These are phyloP conservation scores for Monilinia fructigena DNA, from an alignment of 2,329 filamentous ascomycete species.

Conservation along the genomic window DNA sequence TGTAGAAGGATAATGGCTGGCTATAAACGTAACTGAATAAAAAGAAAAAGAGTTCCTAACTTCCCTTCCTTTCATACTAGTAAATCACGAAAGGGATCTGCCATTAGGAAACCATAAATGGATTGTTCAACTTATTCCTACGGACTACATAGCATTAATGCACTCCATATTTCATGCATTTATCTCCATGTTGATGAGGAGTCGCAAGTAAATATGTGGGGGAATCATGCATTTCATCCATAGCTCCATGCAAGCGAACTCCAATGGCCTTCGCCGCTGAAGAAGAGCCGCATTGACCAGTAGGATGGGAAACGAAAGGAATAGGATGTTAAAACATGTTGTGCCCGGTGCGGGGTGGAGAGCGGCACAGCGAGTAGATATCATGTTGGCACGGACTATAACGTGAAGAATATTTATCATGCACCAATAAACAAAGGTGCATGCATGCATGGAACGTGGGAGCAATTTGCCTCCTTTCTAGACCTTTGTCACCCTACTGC, in stretches of 20 bases:
- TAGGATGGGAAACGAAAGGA: not conserved
- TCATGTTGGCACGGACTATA: not conserved
- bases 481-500: too few relatives aligned
- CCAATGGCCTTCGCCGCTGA: not conserved
- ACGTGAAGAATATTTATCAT: not conserved
- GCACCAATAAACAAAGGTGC: not conserved
- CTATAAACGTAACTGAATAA: not conserved
- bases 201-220: not conserved
- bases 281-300: not conserved
- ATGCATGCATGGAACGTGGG: not conserved
- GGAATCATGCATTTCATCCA: not conserved
- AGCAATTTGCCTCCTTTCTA: too few relatives aligned
- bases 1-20: not conserved
- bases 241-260: slow-evolving; percentile 3
- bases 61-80: not conserved
- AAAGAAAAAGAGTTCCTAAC: not conserved
- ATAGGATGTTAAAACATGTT: not conserved
- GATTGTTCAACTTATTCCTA: slow-evolving; percentile 4
- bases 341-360: not conserved
- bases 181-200: not conserved
- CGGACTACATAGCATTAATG: slow-evolving; percentile 1
- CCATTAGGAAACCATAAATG: not conserved
- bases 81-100: not conserved
- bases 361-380: not conserved
- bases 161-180: not conserved